Base-by-base conservation (phyloP, 2,329 filamentous ascomycete species). In the Aspergillus sp. region DNA sequence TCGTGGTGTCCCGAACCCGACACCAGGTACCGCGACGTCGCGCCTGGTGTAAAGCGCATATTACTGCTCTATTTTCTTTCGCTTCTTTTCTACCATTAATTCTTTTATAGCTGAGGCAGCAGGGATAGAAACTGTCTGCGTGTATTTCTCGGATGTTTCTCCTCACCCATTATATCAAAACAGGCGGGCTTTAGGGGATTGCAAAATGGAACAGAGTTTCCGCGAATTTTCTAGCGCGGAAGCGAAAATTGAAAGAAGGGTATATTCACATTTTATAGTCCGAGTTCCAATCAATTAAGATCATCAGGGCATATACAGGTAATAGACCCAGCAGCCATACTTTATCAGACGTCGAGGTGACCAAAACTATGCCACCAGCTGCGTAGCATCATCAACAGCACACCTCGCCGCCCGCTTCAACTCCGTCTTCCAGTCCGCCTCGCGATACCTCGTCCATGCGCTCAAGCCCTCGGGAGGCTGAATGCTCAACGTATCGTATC, bases 401-500 rank as follows among this genome's bases (percentile, higher is more conserved):
- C 88, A 86, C 71, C 93, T 85, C 2, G 92, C 91, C 77, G 94
- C 89, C 79, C 90, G 92, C 84, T 99, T 99, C 75, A 99, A 78
- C 69, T 95, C 81, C 6, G 84, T 85, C 78, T 92, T 90, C 81
- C 93, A 89, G 67, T 97, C 92, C 2, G 90, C 91, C 80, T 98
- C 95, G 15, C 94, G 84, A 76, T 91, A 98, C 73, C 84, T 87
- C 67, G 92, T 91, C 91, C 92, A 96, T 43, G 88, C 87, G 74
- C 94, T 93, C 68, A 96, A 76, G 0, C 91, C 93, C 73, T 96
- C 93, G 71, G 89, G 92, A 0, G 92, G 88, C 77, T 96, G 91
- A 58, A 99, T 96, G 65, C 91, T 94, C 70, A 99, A 79, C 41
- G 93, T 97, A 77, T 98, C 94, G 72, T 98, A 98, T 0, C 95